A percentile compares a stretch with the other conserved stretches of the same genome.
phyloP scores from a whole-genome alignment of 208 protist species.

The Angomonas ambiguus region DNA sequence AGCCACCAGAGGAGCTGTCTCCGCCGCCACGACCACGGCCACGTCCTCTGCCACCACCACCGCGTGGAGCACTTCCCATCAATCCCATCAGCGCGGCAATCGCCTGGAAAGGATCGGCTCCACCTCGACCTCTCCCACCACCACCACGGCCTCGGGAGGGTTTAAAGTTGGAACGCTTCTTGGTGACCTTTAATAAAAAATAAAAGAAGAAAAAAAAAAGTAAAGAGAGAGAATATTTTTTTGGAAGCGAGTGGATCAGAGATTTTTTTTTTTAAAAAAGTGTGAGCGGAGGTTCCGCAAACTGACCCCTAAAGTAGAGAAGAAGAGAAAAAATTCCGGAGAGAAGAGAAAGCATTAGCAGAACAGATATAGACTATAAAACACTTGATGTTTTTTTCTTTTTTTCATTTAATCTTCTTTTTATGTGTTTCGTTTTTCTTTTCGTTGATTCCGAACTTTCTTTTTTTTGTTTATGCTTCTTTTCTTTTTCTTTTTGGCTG shows the following conservation, averaged over 20 bases:
- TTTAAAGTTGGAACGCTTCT: conserved; percentile 68
- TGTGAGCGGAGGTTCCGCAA: too few species aligned
- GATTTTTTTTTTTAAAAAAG: conserved; percentile 1
- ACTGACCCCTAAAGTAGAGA: too few species aligned
- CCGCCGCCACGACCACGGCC: background rate
- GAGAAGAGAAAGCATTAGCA: too few species aligned
- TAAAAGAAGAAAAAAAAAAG: conserved; percentile 11
- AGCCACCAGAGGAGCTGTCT: conserved; percentile 8
- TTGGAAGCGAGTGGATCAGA: background rate
- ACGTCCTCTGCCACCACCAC: conserved; percentile 17
- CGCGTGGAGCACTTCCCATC: conserved; percentile 27
- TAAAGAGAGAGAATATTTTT: conserved; percentile 7
- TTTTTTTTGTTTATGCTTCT: conserved; percentile 4
- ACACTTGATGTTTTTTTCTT: background rate
- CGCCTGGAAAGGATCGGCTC: conserved; percentile 47
- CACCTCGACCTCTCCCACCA: background rate
- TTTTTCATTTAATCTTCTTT: conserved; percentile 11
- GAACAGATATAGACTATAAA: too few species aligned
- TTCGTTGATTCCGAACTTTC: conserved; percentile 23
- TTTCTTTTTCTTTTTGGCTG: too few species aligned
- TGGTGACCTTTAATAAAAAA: conserved; percentile 43
- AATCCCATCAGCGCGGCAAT: conserved; percentile 69
- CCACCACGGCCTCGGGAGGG: conserved; percentile 38
- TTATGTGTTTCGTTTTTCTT: conserved; percentile 20
- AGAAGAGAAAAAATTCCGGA: too few species aligned